Percentiles rank a stretch among this genome's conserved stretches.
Evolutionary conservation across 306 rosid species (phyloP).

Genomic region (Senna siamea): DNA sequence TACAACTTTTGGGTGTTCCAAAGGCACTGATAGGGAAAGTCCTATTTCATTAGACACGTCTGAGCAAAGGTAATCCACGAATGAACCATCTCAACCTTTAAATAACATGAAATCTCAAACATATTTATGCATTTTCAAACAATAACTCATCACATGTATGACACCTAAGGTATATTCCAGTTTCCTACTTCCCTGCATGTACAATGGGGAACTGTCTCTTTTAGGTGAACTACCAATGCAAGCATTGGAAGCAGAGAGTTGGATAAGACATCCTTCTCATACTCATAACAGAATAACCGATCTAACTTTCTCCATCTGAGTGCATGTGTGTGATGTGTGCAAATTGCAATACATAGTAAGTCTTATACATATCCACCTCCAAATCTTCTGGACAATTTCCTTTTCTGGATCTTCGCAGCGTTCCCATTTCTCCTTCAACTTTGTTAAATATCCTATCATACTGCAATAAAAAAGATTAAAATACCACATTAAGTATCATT

Average conservation of each 20-base stretch:
- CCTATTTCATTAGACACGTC: constrained; percentile 29
- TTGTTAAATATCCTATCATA: constrained; percentile 68
- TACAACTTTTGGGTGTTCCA: background rate
- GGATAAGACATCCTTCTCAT: constrained; percentile 13
- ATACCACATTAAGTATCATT: constrained; percentile 23
- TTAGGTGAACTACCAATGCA: constrained; percentile 20
- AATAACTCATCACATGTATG: background rate
- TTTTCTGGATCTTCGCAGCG: constrained; percentile 77
- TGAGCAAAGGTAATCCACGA: constrained; percentile 11
- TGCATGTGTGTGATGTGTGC: background rate
- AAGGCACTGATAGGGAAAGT: background rate
- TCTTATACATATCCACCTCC: constrained; percentile 64
- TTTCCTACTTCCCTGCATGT: constrained; percentile 26
- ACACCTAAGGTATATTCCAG: background rate
- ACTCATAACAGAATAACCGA: background rate
- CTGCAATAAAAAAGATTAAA: constrained; percentile 59
- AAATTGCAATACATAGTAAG: constrained; percentile 21
- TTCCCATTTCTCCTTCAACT: constrained; percentile 70
- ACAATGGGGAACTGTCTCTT: constrained; percentile 23
- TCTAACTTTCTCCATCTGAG: background rate
- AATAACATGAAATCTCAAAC: background rate
- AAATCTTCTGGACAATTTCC: constrained; percentile 62
- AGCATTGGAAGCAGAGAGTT: constrained; percentile 7
- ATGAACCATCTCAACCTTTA: background rate
- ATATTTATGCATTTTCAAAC: constrained; percentile 6